phyloP scores from a whole-genome alignment of 805 yeast species.

The Metschnikowia similis region DNA sequence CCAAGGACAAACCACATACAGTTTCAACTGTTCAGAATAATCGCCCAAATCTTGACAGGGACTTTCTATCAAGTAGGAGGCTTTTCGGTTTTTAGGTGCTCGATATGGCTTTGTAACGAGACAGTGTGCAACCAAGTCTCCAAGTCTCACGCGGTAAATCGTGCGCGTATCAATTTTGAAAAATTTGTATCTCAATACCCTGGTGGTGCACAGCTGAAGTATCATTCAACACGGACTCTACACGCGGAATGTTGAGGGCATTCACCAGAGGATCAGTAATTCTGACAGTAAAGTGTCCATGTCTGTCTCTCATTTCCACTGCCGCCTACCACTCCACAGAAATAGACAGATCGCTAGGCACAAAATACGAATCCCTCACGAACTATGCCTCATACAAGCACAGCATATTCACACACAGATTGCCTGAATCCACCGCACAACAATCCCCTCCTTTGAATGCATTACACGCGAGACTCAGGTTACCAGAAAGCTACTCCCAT shows the following conservation, averaged over 20 bases:
- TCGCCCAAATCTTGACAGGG: neutral
- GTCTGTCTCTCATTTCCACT: constrained; percentile 5
- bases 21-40: neutral
- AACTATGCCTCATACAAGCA: constrained; percentile 40
- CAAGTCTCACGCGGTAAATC: neutral
- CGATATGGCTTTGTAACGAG: neutral
- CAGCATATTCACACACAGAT: constrained; percentile 40
- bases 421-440: constrained; percentile 44
- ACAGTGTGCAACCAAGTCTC: neutral
- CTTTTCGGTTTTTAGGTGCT: no score
- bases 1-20: neutral
- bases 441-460: constrained; percentile 73
- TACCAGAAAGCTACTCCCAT: constrained; percentile 54
- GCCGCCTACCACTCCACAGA: constrained; percentile 21
- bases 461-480: constrained; percentile 68
- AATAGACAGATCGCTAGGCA: constrained; percentile 24
- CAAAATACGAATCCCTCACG: constrained; percentile 28
- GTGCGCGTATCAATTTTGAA: constrained; percentile 5
- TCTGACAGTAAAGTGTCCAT: constrained; percentile 5
- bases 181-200: constrained; percentile 1
- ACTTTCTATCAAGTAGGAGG: neutral
- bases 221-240: constrained; percentile 1
- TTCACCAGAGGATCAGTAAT: constrained; percentile 9
- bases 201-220: neutral
- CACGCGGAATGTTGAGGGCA: constrained; percentile 15